Evolutionary conservation across 768 basidiomycete genomes (phyloP).

Genomic region (Agrocybe chaxingu): DNA sequence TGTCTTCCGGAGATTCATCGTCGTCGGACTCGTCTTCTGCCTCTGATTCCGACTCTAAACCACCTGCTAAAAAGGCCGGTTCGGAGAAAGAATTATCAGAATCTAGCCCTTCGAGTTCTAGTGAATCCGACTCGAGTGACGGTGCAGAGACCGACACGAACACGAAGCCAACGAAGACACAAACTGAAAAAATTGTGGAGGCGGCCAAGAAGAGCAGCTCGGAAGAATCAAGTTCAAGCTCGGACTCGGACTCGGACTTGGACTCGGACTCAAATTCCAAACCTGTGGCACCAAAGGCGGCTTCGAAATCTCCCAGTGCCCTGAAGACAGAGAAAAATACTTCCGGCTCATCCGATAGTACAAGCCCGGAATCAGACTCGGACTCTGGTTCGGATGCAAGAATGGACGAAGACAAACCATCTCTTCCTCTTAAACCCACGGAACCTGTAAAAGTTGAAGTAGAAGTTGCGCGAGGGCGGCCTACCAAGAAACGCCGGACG

Average conservation of each 20-base stretch:
- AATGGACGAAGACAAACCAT: conserved; percentile 6
- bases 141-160: conserved; percentile 6
- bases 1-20: conserved; percentile 16
- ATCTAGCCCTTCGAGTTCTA: conserved; percentile 3
- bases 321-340: conserved; percentile 5
- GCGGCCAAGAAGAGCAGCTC: neutral
- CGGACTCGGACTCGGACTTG: no score
- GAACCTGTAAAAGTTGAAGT: conserved; percentile 7
- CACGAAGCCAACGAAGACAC: neutral
- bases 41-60: conserved; percentile 16
- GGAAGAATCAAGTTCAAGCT: conserved; percentile 9
- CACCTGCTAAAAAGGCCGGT: conserved; percentile 5
- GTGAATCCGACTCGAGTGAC: conserved; percentile 9
- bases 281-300: conserved; percentile 4
- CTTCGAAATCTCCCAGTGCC: conserved; percentile 10
- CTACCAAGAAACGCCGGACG: conserved; percentile 61
- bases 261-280: conserved; percentile 24
- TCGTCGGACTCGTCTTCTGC: conserved; percentile 27
- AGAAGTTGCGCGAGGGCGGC: conserved; percentile 26
- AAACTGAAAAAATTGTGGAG: neutral
- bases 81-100: neutral
- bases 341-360: conserved; percentile 14
- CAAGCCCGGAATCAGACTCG: conserved; percentile 17
- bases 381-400: conserved; percentile 21
- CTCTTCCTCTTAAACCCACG: neutral